A percentile compares a stretch with the other conserved stretches of the same genome.
phyloP scores from a whole-genome alignment of 2,329 filamentous ascomycete species.

The Metarhizium sp. region DNA sequence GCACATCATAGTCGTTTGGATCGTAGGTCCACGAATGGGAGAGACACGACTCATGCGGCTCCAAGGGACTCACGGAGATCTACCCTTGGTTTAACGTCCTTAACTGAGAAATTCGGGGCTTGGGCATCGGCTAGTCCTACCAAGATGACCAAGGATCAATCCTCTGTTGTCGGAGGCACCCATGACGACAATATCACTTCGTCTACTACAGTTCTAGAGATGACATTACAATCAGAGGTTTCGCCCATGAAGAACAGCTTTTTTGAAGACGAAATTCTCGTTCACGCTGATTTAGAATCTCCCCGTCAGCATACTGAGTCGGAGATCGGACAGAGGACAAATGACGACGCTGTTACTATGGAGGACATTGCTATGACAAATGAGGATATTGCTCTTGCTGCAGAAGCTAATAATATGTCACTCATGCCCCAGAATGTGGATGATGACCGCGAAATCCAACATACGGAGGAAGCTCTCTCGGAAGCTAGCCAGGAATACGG shows the following conservation, averaged over 20 bases:
- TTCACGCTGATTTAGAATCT: constrained; percentile 15
- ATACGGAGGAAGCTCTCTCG: constrained; percentile 41
- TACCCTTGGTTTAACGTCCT: constrained; percentile 49
- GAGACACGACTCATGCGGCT: neutral
- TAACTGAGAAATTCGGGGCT: constrained; percentile 49
- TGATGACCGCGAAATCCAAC: constrained; percentile 10
- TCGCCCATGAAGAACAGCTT: constrained; percentile 38
- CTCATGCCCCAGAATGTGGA: constrained; percentile 33
- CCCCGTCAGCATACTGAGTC: constrained; percentile 8
- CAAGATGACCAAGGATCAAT: constrained; percentile 8
- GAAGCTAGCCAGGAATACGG: constrained; percentile 58
- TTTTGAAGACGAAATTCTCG: constrained; percentile 53
- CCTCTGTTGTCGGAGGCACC: neutral
- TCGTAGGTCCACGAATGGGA: neutral
- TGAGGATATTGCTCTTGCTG: constrained; percentile 48
- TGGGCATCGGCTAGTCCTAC: constrained; percentile 52
- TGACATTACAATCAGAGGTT: constrained; percentile 14
- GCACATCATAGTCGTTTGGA: neutral
- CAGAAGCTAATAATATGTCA: constrained; percentile 53
- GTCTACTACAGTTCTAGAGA: neutral
- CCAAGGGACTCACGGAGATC: constrained; percentile 17
- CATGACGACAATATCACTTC: neutral
- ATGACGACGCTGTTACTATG: constrained; percentile 22
- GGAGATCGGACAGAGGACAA: constrained; percentile 10
- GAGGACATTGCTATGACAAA: constrained; percentile 39